Evolutionary conservation across 441 rosid species (phyloP), one percentile per base, ranked within the genome.

Genomic region (Erysimum cheiri): DNA sequence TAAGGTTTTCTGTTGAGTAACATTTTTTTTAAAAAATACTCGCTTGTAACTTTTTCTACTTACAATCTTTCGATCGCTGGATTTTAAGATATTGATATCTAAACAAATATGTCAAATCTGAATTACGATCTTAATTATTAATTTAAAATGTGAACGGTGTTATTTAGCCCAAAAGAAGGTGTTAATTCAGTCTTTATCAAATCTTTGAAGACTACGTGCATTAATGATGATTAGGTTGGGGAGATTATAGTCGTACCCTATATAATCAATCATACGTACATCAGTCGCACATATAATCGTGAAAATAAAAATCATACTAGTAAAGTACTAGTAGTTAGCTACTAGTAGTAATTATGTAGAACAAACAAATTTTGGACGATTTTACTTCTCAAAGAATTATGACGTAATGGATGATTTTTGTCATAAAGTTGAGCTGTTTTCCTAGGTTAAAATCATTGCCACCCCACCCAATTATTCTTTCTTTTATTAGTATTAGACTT

Each of bases 181-280:
- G 28, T 32, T 39, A 29, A 13, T 50, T 22, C 8, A 29, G 15
- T 61, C 37, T 50, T 40, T 9, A 41, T 40, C 32, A 40, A 40
- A 5, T n/a, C 15, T 53, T 11, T 47, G 12, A 60, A 50, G 31
- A 60, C 19, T 60, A 52, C 46, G 55, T 52, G 47, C 69, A 70
- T 70, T 40, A 24, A 61, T 61, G 32, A 60, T 15, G 2, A 41
- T 32, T 50, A 29, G 54, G 31, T 70, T 67, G 28, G 69, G 35
- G 60, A 3, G n/a, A 50, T 36, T 36, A 60, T n/a, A 61, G 22
- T 22, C 17, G 3, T 46, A 22, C 24, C 24, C 2, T 1, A 1
- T 22, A 22, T 1, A 1, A n/a, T n/a, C n/a, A n/a, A n/a, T n/a
- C n/a, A n/a, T n/a, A n/a, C n/a, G n/a, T 1, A 1, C 36, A 33